Percentiles rank a stretch among this genome's conserved stretches.
Evolutionary conservation across 2,329 filamentous ascomycete genomes (phyloP).

Genomic region (Huntiella savannae): DNA sequence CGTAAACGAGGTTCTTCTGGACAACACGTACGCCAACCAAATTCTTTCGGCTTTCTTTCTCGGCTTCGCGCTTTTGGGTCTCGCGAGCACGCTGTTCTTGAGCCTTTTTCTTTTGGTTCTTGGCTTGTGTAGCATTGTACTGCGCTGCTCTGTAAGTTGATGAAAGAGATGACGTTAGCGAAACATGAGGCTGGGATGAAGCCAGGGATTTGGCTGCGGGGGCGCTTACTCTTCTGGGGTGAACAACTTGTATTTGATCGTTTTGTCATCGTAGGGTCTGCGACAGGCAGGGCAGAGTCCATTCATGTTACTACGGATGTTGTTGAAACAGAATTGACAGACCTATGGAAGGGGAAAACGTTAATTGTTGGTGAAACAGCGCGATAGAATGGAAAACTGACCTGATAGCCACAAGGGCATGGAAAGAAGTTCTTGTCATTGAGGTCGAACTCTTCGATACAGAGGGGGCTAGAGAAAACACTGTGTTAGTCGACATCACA

Average conservation of each 20-base stretch:
- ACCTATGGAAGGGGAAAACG: slow-evolving; percentile 36
- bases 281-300: slow-evolving; percentile 94
- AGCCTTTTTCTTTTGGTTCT: slow-evolving; percentile 84
- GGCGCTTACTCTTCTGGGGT: slow-evolving; percentile 74
- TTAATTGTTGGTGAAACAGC: neutral
- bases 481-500: slow-evolving; percentile 11
- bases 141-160: slow-evolving; percentile 39
- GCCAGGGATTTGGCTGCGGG: neutral
- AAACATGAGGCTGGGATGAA: neutral
- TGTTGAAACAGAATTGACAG: slow-evolving; percentile 99
- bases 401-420: slow-evolving; percentile 95
- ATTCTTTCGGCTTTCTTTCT: slow-evolving; percentile 89
- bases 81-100: slow-evolving; percentile 76
- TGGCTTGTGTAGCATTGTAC: slow-evolving; percentile 60
- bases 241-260: slow-evolving; percentile 90
- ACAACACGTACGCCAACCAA: slow-evolving; percentile 87
- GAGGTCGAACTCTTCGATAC: slow-evolving; percentile 96
- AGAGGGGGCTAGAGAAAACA: slow-evolving; percentile 55
- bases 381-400: slow-evolving; percentile 24
- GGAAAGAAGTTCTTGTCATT: slow-evolving; percentile 93
- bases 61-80: slow-evolving; percentile 85
- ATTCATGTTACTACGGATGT: slow-evolving; percentile 96
- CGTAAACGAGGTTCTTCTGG: slow-evolving; percentile 97
- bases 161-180: slow-evolving; percentile 13
- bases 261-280: slow-evolving; percentile 87